Evolutionary conservation across 306 rosid genomes (phyloP).

Genomic region (Carpinus fangiana): DNA sequence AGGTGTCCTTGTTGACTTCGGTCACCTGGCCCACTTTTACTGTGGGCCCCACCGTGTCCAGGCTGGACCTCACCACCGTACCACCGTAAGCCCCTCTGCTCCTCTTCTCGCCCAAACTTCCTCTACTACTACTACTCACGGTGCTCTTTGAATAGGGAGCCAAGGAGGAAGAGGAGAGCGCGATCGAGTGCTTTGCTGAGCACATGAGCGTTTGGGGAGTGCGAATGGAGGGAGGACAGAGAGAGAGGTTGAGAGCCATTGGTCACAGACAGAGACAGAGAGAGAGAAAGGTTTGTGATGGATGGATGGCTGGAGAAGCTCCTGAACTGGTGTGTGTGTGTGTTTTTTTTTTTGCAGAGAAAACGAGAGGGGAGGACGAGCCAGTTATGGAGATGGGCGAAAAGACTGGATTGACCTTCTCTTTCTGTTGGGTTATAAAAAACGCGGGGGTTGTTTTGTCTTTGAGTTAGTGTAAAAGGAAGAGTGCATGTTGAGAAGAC

Average conservation of each 20-base stretch:
- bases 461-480: neutral
- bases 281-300: neutral
- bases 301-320: neutral
- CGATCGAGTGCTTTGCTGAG: constrained; percentile 39
- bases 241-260: constrained; percentile 60
- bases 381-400: neutral
- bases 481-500: neutral
- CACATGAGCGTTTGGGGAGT: constrained; percentile 27
- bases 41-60: constrained; percentile 65
- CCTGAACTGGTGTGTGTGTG: no score
- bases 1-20: constrained; percentile 84
- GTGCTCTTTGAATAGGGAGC: neutral
- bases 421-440: constrained; percentile 6
- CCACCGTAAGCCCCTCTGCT: constrained; percentile 17
- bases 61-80: constrained; percentile 52
- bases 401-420: constrained; percentile 25
- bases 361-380: neutral
- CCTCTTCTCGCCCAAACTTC: constrained; percentile 13
- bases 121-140: constrained; percentile 16
- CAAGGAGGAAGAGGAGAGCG: constrained; percentile 7
- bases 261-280: constrained; percentile 4
- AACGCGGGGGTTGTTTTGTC: neutral
- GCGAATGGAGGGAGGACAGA: constrained; percentile 41
- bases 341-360: neutral
- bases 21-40: constrained; percentile 77